Evolutionary conservation across 2,329 filamentous ascomycete species (phyloP), one percentile per base, ranked within the genome.

Genomic region (Gnomoniopsis sp.): DNA sequence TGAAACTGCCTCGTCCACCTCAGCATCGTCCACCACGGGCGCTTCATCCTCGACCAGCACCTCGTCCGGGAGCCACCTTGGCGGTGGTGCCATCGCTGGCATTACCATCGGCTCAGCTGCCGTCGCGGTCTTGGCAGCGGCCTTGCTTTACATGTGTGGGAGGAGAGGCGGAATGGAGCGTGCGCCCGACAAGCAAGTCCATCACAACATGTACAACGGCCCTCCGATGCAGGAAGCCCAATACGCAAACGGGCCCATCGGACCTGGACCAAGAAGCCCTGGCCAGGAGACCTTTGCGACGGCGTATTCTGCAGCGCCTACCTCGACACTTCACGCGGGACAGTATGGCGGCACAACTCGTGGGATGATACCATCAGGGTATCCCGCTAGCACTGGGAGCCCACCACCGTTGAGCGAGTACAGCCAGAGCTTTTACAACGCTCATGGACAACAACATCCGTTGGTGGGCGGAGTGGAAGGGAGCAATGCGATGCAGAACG

Each of bases 61-160:
- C 17, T 47, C 52, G n/a, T 43, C 47, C 22, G 33, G 54, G 26
- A 46, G 49, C 36, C 34, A 52, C 59, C 55, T 60, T 59, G 68
- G 66, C 7, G 57, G 69, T 0, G 83, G 83, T 3, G 80, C 79
- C 2, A 87, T 88, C 30, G 84, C 82, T 1, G 86, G 85, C 4
- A 85, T 88, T 33, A 77, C 75, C 1, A 74, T 88, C 38, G 83
- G 84, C 23, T 70, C 68, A 1, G 72, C 78, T 0, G 79, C 76
- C 1, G 71, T 79, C 2, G 54, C 82, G 3, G 60, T 76, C 19
- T 62, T 79, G 1, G 77, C 74, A 11, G 72, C 77, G 10, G 73
- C 69, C 0, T 65, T 85, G 6, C 64, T 85, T 53, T 81, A 80
- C 53, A 64, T 81, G 48, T 80, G 75, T 54, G 77, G 79, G 17